Evolutionary conservation across 768 basidiomycete species (phyloP), one percentile per base, ranked within the genome.

Genomic region (Leccinum variicolor): DNA sequence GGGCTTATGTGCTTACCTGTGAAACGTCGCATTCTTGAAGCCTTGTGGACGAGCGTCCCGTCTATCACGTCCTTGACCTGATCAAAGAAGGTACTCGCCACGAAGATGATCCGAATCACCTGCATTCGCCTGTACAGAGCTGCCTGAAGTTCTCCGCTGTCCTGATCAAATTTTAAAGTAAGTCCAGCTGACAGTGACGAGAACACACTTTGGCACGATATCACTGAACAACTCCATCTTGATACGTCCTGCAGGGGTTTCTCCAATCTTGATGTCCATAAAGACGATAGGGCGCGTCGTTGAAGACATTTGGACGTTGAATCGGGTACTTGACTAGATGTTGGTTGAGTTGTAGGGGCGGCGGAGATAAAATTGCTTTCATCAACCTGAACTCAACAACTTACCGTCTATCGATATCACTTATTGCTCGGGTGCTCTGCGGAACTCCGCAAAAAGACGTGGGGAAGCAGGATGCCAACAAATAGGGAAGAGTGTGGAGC

Each of bases 211-310:
- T 53, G 97, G 96, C 2, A 91, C 93, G 55, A 96, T 86, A 68
- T 99, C 97, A 58, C 88, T 91, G 75, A 96, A 98, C 17, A 99
- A 78, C 73, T 99, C 96, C 87, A 99, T 96, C 77, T 98, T 98
- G 64, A 99, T 80, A 31, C 97, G 77, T 15, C 95, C 96, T 3
- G 93, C 93, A 31, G 92, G 92, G 0, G 94, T 98, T 76, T 98
- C 96, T 46, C 97, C 97, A 50, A 99, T 98, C 50, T 90, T 84
- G 59, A 98, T 79, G 69, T 99, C 97, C 86, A 99, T 95, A 73
- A 99, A 99, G 55, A 97, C 94, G 49, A 99, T 77, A 0, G 97
- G 96, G 17, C 96, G 84, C 3, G 80, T 76, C 29, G 79, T 71
- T 19, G 78, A 76, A 31, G 82, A 75, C 78, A 79, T 80, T 56